Conservation (phyloP, 495 filamentous ascomycete species). For the Aspergillus taichungensis region DNA sequence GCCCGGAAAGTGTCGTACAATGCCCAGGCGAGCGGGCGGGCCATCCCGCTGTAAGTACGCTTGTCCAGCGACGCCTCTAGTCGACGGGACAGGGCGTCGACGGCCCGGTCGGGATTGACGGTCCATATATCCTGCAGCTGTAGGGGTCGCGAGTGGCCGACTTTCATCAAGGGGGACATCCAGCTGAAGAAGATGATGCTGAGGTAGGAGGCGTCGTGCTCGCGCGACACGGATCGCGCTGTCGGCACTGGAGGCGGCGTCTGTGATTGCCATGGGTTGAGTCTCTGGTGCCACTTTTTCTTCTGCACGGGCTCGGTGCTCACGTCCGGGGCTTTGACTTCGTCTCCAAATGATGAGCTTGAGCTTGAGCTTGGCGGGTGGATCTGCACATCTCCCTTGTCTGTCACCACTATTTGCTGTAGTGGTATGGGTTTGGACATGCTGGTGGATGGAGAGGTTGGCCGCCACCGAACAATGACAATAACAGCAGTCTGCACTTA, state of each 20-base stretch:
- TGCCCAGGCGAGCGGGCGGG: constrained; percentile 59
- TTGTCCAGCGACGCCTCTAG: too few species aligned
- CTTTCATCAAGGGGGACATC: constrained; percentile 50
- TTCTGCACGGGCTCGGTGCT: constrained; percentile 8
- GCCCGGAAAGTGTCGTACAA: constrained; percentile 79
- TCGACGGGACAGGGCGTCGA: too few species aligned
- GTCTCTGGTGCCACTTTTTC: constrained; percentile 42
- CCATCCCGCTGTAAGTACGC: too few species aligned
- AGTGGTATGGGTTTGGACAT: too few species aligned
- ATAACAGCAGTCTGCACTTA: too few species aligned
- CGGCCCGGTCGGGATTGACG: too few species aligned
- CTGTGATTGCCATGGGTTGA: constrained; percentile 48
- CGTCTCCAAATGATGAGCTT: constrained; percentile 5
- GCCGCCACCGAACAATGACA: too few species aligned
- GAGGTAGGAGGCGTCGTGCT: constrained; percentile 45
- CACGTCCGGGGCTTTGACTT: constrained; percentile 12
- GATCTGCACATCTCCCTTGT: too few species aligned
- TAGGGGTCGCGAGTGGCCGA: constrained; percentile 3
- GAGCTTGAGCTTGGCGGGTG: too few species aligned
- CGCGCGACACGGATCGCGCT: constrained; percentile 38
- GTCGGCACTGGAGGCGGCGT: constrained; percentile 44
- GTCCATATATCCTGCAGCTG: too few species aligned
- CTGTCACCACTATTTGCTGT: too few species aligned
- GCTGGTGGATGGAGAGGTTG: too few species aligned
- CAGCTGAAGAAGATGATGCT: constrained; percentile 53